Conservation (phyloP, 2,329 filamentous ascomycete genomes). For the Stemphylium vesicarium region DNA sequence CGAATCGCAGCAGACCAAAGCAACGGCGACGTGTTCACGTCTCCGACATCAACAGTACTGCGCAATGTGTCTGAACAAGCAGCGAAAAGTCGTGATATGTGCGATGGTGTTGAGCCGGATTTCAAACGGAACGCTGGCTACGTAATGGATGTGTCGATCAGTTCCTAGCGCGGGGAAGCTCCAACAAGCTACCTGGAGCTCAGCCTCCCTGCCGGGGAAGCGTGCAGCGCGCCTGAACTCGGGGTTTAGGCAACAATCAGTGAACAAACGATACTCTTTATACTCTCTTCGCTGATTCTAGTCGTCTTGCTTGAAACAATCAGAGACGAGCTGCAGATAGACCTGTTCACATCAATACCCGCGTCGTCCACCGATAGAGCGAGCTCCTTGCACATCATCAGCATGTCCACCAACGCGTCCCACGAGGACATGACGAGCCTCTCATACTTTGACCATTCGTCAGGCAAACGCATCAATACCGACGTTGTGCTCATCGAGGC, state of each 20-base stretch:
- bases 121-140: background rate
- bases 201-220: background rate
- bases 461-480: slow-evolving; percentile 52
- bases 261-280: background rate
- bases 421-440: slow-evolving; percentile 47
- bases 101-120: slow-evolving; percentile 10
- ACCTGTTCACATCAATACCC: background rate
- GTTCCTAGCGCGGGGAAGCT: slow-evolving; percentile 7
- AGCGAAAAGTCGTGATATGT: background rate
- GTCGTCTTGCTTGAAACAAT: background rate
- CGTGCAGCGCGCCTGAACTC: background rate
- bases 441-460: slow-evolving; percentile 54
- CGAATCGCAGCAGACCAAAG: background rate
- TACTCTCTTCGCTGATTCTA: slow-evolving; percentile 16
- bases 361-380: background rate
- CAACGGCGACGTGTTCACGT: background rate
- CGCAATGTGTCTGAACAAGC: background rate
- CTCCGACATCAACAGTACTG: background rate
- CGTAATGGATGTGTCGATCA: slow-evolving; percentile 7
- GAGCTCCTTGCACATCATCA: slow-evolving; percentile 16
- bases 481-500: slow-evolving; percentile 53
- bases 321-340: too few relatives aligned
- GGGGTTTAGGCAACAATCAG: slow-evolving; percentile 8
- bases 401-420: slow-evolving; percentile 13
- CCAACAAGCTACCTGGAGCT: slow-evolving; percentile 1